Percentiles rank a stretch among this genome's conserved stretches.
These are phyloP conservation scores for Phytophthora europaea DNA, from an alignment of 352 stramenopile genomes.

Conservation along the genomic window DNA sequence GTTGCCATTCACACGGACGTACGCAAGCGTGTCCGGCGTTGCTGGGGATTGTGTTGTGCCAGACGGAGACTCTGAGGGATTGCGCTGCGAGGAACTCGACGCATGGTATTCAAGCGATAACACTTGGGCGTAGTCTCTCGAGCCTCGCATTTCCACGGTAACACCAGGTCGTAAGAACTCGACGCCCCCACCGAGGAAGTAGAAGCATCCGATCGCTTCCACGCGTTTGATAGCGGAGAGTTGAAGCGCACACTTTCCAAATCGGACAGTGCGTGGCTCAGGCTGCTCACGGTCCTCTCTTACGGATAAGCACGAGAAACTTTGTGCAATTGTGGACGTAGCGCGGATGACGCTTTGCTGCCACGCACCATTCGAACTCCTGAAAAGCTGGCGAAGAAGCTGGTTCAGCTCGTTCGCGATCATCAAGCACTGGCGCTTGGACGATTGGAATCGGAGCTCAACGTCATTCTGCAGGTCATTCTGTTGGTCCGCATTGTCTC, in stretches of 20 bases:
- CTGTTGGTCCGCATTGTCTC: constrained; percentile 7
- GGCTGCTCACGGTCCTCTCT: background rate
- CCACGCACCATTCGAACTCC: constrained; percentile 25
- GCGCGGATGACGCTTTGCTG: constrained; percentile 21
- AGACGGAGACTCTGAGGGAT: constrained; percentile 10
- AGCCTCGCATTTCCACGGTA: constrained; percentile 40
- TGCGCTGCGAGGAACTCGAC: background rate
- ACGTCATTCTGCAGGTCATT: constrained; percentile 30
- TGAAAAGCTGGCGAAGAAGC: constrained; percentile 32
- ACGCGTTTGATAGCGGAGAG: constrained; percentile 20
- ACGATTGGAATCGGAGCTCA: constrained; percentile 31
- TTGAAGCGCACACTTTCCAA: constrained; percentile 37
- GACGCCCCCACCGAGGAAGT: constrained; percentile 42
- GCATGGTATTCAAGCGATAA: constrained; percentile 35
- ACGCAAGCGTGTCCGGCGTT: constrained; percentile 16
- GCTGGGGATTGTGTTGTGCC: background rate
- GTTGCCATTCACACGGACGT: constrained; percentile 21
- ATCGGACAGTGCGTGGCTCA: constrained; percentile 13
- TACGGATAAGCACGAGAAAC: background rate
- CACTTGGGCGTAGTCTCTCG: constrained; percentile 42
- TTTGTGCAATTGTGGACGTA: constrained; percentile 8
- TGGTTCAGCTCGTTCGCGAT: constrained; percentile 45
- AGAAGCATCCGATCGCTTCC: constrained; percentile 45
- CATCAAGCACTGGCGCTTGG: constrained; percentile 34
- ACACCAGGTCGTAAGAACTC: constrained; percentile 53